phyloP scores from a whole-genome alignment of 768 basidiomycete species.

The Macrolepiota albuminosa region DNA sequence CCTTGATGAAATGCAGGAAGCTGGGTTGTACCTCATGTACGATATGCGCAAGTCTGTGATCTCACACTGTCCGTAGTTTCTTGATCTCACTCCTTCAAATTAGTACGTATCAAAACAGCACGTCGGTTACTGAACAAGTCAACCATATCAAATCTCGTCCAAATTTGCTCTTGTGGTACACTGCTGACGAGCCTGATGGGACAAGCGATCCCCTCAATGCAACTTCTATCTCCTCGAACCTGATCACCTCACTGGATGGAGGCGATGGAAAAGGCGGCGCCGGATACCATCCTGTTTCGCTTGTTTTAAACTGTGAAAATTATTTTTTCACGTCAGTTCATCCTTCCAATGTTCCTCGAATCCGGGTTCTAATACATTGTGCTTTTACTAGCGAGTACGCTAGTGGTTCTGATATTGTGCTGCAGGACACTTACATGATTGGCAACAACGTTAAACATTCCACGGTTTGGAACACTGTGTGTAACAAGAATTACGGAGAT shows the following conservation, averaged over 20 bases:
- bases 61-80: background rate
- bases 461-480: constrained; percentile 53
- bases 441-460: constrained; percentile 65
- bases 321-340: constrained; percentile 48
- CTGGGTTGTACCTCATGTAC: constrained; percentile 72
- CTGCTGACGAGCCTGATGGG: constrained; percentile 69
- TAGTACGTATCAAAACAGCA: constrained; percentile 61
- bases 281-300: constrained; percentile 62
- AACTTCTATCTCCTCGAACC: constrained; percentile 44
- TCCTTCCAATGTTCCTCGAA: background rate
- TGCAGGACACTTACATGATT: constrained; percentile 63
- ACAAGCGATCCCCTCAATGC: constrained; percentile 64
- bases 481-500: constrained; percentile 62
- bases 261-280: constrained; percentile 42
- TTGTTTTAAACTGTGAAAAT: constrained; percentile 64
- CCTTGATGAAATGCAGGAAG: constrained; percentile 67
- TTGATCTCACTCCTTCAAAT: constrained; percentile 7
- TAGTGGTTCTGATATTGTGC: constrained; percentile 60
- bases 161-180: constrained; percentile 73
- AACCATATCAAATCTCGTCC: constrained; percentile 59
- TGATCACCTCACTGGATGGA: constrained; percentile 55
- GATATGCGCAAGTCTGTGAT: constrained; percentile 62
- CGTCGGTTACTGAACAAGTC: constrained; percentile 63
- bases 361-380: background rate
- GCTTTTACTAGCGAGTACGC: constrained; percentile 31